These are phyloP conservation scores for Ceraceosorus bombacis DNA, from an alignment of 1,284 basidiomycete species.

Conservation along the genomic window DNA sequence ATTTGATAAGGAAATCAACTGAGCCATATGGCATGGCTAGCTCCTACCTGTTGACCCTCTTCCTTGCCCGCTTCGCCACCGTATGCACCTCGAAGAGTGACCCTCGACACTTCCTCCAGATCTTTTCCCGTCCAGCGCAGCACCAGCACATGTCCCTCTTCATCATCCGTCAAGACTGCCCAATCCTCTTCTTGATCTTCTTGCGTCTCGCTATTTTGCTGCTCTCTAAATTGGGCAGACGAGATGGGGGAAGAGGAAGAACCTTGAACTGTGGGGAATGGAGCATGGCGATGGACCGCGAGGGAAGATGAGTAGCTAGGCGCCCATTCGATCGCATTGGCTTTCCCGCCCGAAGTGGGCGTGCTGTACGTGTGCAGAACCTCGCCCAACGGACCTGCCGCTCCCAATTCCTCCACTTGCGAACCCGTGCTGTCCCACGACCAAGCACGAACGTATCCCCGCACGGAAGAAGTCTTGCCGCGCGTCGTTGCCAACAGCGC, in stretches of 20 bases:
- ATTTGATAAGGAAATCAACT: constrained; percentile 7
- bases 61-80: constrained; percentile 6
- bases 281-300: no score
- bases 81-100: constrained; percentile 19
- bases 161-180: constrained; percentile 38
- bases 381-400: not conserved
- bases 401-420: not conserved
- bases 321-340: constrained; percentile 41
- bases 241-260: not conserved
- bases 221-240: not conserved
- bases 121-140: constrained; percentile 20
- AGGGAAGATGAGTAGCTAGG: constrained; percentile 2
- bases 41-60: constrained; percentile 17
- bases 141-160: constrained; percentile 26
- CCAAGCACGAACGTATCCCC: constrained; percentile 27
- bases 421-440: constrained; percentile 3
- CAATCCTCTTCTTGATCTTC: constrained; percentile 7
- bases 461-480: constrained; percentile 18
- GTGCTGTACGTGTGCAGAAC: constrained; percentile 18
- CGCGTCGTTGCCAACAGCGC: constrained; percentile 36
- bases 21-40: constrained; percentile 45
- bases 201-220: not conserved
- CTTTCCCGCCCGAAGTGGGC: constrained; percentile 38
- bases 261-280: not conserved
- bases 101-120: constrained; percentile 10